A percentile compares a stretch with the other conserved stretches of the same genome.
phyloP scores from a whole-genome alignment of 2,329 filamentous ascomycete genomes.

The Fusarium agapanthi region DNA sequence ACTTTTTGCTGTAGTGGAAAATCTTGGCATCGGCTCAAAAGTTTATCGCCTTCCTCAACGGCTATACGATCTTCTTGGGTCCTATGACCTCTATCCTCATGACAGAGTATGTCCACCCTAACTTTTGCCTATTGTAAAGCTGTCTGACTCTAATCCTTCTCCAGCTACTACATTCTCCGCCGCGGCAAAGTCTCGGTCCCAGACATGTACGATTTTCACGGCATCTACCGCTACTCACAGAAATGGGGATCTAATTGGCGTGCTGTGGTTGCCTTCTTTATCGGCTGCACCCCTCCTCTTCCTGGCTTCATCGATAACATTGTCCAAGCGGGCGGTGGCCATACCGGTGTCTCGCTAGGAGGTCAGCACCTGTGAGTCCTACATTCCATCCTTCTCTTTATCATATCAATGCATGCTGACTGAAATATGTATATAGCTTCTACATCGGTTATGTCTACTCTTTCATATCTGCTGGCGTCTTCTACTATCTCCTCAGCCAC shows the following conservation, averaged over 20 bases:
- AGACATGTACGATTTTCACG: slow-evolving; percentile 1
- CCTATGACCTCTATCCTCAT: slow-evolving; percentile 4
- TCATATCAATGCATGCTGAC: not conserved
- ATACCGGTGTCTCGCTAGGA: not conserved
- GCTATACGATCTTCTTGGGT: slow-evolving; percentile 1
- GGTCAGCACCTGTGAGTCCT: not conserved
- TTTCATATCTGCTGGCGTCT: not conserved
- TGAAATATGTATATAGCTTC: not conserved
- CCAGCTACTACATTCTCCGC: not conserved
- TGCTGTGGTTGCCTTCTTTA: slow-evolving; percentile 1
- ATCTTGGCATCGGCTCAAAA: not conserved
- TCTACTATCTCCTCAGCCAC: not conserved
- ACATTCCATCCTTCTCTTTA: not conserved
- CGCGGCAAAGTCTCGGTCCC: not conserved
- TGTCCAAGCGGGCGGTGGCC: not conserved
- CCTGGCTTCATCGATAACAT: slow-evolving; percentile 2
- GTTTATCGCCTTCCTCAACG: slow-evolving; percentile 1
- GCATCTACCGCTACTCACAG: slow-evolving; percentile 3
- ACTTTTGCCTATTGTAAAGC: rapidly evolving
- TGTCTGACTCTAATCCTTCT: not conserved
- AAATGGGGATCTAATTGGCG: slow-evolving; percentile 8
- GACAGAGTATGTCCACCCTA: not conserved
- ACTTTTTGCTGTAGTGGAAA: not conserved
- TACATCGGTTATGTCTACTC: not conserved
- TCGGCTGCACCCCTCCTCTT: slow-evolving; percentile 1